These are phyloP conservation scores for Nannochloris sp. DNA, from an alignment of 139 green algal genomes.

Conservation along the genomic window DNA sequence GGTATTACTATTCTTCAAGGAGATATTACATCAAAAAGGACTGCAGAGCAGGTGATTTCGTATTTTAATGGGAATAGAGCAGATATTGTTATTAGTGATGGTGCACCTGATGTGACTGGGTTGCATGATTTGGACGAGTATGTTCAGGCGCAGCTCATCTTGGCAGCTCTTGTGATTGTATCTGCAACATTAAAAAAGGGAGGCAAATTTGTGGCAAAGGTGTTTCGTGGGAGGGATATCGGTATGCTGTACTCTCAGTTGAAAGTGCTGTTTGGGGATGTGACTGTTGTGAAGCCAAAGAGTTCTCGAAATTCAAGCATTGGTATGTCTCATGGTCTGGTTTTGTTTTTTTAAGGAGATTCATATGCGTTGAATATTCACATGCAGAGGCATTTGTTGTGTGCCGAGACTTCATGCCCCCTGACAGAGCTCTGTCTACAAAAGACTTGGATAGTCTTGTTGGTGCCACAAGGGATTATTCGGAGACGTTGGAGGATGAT, in stretches of 20 bases:
- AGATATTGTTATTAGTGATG: conserved; percentile 95
- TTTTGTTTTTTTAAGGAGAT: too few relatives aligned
- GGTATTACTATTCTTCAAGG: conserved; percentile 86
- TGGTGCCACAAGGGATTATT: not conserved
- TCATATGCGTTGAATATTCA: too few relatives aligned
- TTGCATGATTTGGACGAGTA: conserved; percentile 99
- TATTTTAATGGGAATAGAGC: conserved; percentile 76
- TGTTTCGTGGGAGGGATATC: conserved; percentile 87
- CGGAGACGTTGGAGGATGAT: not conserved
- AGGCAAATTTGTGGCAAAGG: conserved; percentile 90
- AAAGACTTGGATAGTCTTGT: not conserved
- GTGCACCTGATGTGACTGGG: conserved; percentile 94
- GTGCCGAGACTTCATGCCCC: conserved; percentile 67
- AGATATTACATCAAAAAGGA: conserved; percentile 81
- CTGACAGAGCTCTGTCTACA: conserved; percentile 36
- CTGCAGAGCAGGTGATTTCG: conserved; percentile 58
- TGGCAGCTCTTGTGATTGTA: conserved; percentile 82
- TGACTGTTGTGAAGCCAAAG: conserved; percentile 88
- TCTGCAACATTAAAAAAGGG: conserved; percentile 70
- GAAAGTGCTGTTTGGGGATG: conserved; percentile 79
- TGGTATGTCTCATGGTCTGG: not conserved
- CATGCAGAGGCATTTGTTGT: conserved; percentile 88
- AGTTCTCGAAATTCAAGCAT: conserved; percentile 80
- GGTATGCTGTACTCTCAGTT: conserved; percentile 88
- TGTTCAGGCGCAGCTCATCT: conserved; percentile 88